These are phyloP conservation scores for Penicillium sp. DNA, from an alignment of 2,329 filamentous ascomycete genomes.

Conservation along the genomic window DNA sequence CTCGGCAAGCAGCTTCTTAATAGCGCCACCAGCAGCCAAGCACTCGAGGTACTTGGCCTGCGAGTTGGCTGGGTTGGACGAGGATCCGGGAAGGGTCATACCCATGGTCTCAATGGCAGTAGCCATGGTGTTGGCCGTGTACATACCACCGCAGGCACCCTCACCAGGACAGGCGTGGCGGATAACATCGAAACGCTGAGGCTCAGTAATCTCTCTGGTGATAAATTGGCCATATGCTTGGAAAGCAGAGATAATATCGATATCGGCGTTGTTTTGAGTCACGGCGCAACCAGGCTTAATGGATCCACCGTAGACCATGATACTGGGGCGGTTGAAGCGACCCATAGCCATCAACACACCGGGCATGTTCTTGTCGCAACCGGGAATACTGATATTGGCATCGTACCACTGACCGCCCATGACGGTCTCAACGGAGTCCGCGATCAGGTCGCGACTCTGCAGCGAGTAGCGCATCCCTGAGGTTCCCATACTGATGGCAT, in stretches of 20 bases:
- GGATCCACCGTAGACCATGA: slow-evolving; percentile 97
- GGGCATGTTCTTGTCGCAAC: slow-evolving; percentile 99
- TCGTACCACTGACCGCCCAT: slow-evolving; percentile 99
- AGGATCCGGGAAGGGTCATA: slow-evolving; percentile 76
- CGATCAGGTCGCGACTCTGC: slow-evolving; percentile 92
- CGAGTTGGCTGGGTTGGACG: slow-evolving; percentile 70
- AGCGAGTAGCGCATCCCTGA: slow-evolving; percentile 93
- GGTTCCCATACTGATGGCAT: slow-evolving; percentile 97
- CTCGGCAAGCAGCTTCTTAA: slow-evolving; percentile 67
- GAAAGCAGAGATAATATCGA: slow-evolving; percentile 96
- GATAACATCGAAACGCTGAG: slow-evolving; percentile 90
- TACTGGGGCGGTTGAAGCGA: slow-evolving; percentile 81
- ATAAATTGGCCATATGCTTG: slow-evolving; percentile 96
- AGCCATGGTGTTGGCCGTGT: slow-evolving; percentile 73
- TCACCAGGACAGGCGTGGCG: slow-evolving; percentile 79
- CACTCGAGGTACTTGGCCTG: slow-evolving; percentile 68
- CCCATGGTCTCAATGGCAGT: slow-evolving; percentile 66
- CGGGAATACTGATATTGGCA: slow-evolving; percentile 90
- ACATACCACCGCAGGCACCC: slow-evolving; percentile 83
- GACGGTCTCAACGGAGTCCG: slow-evolving; percentile 96
- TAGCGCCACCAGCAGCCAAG: slow-evolving; percentile 62
- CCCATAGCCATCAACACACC: slow-evolving; percentile 91
- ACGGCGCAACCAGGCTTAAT: slow-evolving; percentile 85
- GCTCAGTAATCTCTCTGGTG: slow-evolving; percentile 81
- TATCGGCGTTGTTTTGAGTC: slow-evolving; percentile 64